Base-by-base conservation (phyloP, 2,329 filamentous ascomycete genomes). In the Cladosporium sp. region DNA sequence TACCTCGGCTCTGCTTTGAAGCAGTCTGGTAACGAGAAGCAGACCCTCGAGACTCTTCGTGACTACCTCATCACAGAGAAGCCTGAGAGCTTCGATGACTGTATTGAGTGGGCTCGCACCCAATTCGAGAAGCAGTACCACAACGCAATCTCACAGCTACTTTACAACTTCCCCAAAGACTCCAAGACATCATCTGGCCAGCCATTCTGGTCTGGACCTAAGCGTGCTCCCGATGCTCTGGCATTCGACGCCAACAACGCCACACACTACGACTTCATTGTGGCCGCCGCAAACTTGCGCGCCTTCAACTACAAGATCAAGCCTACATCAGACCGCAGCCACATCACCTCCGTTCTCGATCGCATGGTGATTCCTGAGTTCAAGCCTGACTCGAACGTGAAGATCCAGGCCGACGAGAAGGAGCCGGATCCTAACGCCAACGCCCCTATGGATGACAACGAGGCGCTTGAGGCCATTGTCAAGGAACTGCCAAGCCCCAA, bases 301-400 rank as follows among this genome's bases (percentile, higher is more conserved):
- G 95, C 94, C 0, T 99, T 95, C 86, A 99, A 99, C 83, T 99
- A 97, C 80, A 91, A 92, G 67, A 97, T 99, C 79, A 91, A 91
- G 67, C 88, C 86, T 56, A 83, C 86, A 64, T 87, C 88, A 68
- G 76, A 78, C 62, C 89, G 88, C 75, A 83, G 85, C 10, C 86
- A 92, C 69, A 96, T 96, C 76, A 74, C 88, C 56, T 89, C 90
- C 71, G 90, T 97, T 37, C 81, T 98, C 60, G 91, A 96, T 67
- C 90, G 93, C 73, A 93, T 97, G 85, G 97, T 98, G 70, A 89
- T 99, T 65, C 93, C 95, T 2, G 95, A 99, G 77, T 99, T 99
- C 78, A 88, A 89, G 64, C 95, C 95, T 1, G 93, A 93, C 71
- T 87, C 93, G 2, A 89, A 88, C 64, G 92, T 99, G 74, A 98